Evolutionary conservation across 495 filamentous ascomycete species (phyloP).

Genomic region (Platismatia glauca): DNA sequence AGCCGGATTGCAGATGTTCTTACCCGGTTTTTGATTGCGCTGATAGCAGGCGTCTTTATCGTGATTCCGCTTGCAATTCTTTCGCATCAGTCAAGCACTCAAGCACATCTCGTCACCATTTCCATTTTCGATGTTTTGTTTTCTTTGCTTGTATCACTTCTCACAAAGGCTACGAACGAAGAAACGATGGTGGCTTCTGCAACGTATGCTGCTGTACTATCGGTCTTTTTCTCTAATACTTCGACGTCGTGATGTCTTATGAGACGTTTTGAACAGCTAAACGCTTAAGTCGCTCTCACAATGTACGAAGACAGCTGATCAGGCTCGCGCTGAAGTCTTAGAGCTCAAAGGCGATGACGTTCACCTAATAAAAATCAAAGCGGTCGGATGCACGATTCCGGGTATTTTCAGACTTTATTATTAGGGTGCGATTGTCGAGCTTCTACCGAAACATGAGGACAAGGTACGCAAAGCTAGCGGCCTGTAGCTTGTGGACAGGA

Average conservation of each 20-base stretch:
- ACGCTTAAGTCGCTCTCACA: background rate
- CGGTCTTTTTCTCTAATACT: constrained; percentile 22
- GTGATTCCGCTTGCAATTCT: constrained; percentile 22
- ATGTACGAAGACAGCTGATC: no score
- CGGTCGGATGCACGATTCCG: no score
- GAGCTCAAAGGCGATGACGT: no score
- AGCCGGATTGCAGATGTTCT: constrained; percentile 20
- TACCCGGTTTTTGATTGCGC: constrained; percentile 14
- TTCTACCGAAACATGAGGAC: no score
- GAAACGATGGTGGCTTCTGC: constrained; percentile 27
- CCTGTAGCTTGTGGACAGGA: no score
- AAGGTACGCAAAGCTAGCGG: no score
- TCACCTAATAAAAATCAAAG: no score
- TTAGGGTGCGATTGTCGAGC: no score
- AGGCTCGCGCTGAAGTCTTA: no score
- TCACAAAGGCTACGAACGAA: constrained; percentile 25
- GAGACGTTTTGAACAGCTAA: background rate
- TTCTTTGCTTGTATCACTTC: constrained; percentile 21
- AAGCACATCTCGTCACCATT: constrained; percentile 14
- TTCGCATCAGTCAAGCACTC: constrained; percentile 16
- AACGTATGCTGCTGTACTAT: constrained; percentile 28
- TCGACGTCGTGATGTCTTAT: background rate
- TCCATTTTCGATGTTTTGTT: constrained; percentile 20
- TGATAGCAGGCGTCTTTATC: constrained; percentile 21
- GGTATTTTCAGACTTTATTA: no score